Conservation (phyloP, 352 stramenopile species). For the Globisporangium echinulatum region DNA sequence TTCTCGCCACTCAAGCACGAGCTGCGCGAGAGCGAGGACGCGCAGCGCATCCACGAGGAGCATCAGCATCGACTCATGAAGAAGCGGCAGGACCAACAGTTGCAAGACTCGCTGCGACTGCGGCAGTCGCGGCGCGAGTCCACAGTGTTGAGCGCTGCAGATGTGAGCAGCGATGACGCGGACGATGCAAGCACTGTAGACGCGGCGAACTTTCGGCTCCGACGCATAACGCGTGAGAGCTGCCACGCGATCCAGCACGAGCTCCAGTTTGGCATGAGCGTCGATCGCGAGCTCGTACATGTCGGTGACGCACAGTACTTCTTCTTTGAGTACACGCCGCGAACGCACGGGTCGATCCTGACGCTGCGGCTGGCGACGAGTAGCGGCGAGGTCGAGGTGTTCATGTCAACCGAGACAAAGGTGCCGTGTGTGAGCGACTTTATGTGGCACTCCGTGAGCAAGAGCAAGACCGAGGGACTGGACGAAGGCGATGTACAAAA, state of each 20-base stretch:
- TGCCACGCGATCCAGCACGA: conserved; percentile 42
- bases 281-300: conserved; percentile 20
- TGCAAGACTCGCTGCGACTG: conserved; percentile 35
- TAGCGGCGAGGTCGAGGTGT: conserved; percentile 47
- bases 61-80: conserved; percentile 46
- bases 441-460: conserved; percentile 50
- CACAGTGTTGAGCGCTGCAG: not conserved
- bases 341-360: conserved; percentile 36
- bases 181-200: too few relatives aligned
- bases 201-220: conserved; percentile 31
- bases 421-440: conserved; percentile 58
- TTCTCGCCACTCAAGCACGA: conserved; percentile 43
- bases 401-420: conserved; percentile 64
- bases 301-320: conserved; percentile 31
- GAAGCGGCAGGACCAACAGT: conserved; percentile 56
- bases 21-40: conserved; percentile 33
- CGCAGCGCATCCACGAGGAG: conserved; percentile 38
- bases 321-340: conserved; percentile 44
- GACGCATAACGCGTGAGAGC: conserved; percentile 47
- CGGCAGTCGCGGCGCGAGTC: conserved; percentile 22
- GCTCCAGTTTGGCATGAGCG: conserved; percentile 39
- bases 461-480: conserved; percentile 1
- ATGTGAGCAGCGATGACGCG: not conserved
- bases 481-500: conserved; percentile 26
- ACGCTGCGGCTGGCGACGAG: conserved; percentile 48